Percentiles rank a stretch among this genome's conserved stretches.
Conservation (phyloP, 352 stramenopile genomes). For the Phytophthora melonis region DNA sequence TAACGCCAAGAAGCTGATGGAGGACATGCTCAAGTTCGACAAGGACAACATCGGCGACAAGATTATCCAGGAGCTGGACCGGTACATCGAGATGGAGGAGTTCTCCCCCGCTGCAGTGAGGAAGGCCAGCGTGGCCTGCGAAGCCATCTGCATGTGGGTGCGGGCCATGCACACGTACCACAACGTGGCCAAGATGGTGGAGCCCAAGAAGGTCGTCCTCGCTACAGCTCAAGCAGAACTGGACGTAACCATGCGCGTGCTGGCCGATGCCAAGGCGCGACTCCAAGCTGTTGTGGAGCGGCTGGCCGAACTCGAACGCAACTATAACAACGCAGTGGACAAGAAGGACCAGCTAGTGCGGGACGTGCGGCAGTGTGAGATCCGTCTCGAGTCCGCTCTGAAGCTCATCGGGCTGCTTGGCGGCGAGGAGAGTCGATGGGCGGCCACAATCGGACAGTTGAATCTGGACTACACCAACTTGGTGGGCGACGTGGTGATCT, state of each 20-base stretch:
- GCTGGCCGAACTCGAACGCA: slow-evolving; percentile 91
- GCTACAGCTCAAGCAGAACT: slow-evolving; percentile 85
- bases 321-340: slow-evolving; percentile 87
- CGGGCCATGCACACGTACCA: slow-evolving; percentile 95
- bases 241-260: slow-evolving; percentile 87
- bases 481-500: slow-evolving; percentile 93
- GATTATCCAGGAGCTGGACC: slow-evolving; percentile 88
- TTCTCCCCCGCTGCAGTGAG: slow-evolving; percentile 90
- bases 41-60: slow-evolving; percentile 92
- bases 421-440: slow-evolving; percentile 92
- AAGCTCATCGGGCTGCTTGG: slow-evolving; percentile 92
- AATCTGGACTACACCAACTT: slow-evolving; percentile 88
- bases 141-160: slow-evolving; percentile 95
- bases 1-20: slow-evolving; percentile 91
- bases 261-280: slow-evolving; percentile 86
- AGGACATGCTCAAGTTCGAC: slow-evolving; percentile 92
- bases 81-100: slow-evolving; percentile 93
- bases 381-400: slow-evolving; percentile 89
- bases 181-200: slow-evolving; percentile 92
- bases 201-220: slow-evolving; percentile 92
- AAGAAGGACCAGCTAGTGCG: slow-evolving; percentile 89
- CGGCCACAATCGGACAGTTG: slow-evolving; percentile 85
- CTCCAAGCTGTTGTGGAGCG: slow-evolving; percentile 89
- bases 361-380: slow-evolving; percentile 86
- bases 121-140: slow-evolving; percentile 92